Conservation (phyloP, 1,139 yeast species). For the Meyerozyma sp. region DNA sequence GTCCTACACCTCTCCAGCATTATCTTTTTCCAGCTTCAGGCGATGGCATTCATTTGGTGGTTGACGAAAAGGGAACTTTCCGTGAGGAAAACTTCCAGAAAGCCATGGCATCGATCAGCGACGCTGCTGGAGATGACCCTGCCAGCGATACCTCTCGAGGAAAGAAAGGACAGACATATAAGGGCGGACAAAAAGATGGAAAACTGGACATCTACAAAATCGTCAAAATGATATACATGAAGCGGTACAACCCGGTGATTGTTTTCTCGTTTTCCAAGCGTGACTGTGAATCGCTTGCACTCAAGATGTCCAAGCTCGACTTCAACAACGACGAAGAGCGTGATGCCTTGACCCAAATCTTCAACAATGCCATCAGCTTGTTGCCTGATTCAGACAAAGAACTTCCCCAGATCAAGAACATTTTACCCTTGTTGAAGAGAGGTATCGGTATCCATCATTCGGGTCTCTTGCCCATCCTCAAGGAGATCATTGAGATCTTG, state of each 20-base stretch:
- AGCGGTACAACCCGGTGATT: constrained; percentile 94
- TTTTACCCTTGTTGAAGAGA: constrained; percentile 79
- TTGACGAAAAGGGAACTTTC: constrained; percentile 93
- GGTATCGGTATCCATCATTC: constrained; percentile 99
- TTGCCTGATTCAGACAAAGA: constrained; percentile 89
- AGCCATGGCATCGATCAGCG: constrained; percentile 93
- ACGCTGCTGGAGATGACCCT: constrained; percentile 81
- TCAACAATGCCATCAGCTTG: constrained; percentile 80
- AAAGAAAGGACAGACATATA: constrained; percentile 78
- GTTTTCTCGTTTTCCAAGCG: constrained; percentile 95
- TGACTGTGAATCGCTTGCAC: constrained; percentile 90
- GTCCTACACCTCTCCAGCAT: constrained; percentile 98
- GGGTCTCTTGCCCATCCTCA: constrained; percentile 89
- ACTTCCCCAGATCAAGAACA: constrained; percentile 88
- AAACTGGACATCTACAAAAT: constrained; percentile 93
- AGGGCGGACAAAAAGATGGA: constrained; percentile 83
- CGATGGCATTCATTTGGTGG: constrained; percentile 94
- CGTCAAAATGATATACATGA: constrained; percentile 95
- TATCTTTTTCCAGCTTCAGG: constrained; percentile 96
- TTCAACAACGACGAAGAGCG: constrained; percentile 91
- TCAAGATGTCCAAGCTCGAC: constrained; percentile 92
- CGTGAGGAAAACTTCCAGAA: constrained; percentile 97
- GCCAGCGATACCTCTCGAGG: constrained; percentile 54
- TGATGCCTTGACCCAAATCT: constrained; percentile 81
- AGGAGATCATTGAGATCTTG: constrained; percentile 92